Percentiles rank a stretch among this genome's conserved stretches.
Evolutionary conservation across 441 rosid genomes (phyloP).

Genomic region (Bocquillonia castaneifolia): DNA sequence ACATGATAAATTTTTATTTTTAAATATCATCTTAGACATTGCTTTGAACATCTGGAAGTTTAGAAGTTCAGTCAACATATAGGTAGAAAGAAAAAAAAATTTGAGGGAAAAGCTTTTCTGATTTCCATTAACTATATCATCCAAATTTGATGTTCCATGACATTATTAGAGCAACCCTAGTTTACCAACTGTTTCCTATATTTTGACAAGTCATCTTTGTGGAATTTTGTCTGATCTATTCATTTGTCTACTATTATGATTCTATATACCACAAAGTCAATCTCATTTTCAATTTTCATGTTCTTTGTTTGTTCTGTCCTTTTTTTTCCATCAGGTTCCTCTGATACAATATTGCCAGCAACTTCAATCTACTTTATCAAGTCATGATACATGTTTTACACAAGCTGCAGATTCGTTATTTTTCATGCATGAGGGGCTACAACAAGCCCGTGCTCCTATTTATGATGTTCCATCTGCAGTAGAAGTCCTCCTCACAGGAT

Average conservation of each 20-base stretch:
- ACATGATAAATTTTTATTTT: not conserved
- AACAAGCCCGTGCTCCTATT: constrained; percentile 97
- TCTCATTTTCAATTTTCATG: not conserved
- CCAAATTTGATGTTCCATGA: not conserved
- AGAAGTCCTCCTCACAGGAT: constrained; percentile 85
- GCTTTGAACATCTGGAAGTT: not conserved
- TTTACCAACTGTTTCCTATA: not conserved
- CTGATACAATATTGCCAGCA: constrained; percentile 84
- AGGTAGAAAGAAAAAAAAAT: not conserved
- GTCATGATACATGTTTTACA: constrained; percentile 88
- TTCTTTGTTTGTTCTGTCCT: not conserved
- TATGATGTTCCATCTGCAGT: constrained; percentile 97
- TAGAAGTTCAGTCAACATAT: not conserved
- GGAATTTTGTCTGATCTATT: not conserved
- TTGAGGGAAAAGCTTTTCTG: not conserved
- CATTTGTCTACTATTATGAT: not conserved
- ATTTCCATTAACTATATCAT: not conserved
- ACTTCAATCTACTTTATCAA: constrained; percentile 80
- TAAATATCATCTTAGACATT: not conserved
- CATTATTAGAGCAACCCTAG: not conserved
- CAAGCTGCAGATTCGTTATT: constrained; percentile 94
- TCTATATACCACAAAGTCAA: not conserved
- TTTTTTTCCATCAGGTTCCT: constrained; percentile 64
- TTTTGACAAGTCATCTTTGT: not conserved
- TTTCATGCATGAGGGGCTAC: constrained; percentile 97